phyloP scores from a whole-genome alignment of 805 yeast genomes.

The Metschnikowia amazonensis region DNA sequence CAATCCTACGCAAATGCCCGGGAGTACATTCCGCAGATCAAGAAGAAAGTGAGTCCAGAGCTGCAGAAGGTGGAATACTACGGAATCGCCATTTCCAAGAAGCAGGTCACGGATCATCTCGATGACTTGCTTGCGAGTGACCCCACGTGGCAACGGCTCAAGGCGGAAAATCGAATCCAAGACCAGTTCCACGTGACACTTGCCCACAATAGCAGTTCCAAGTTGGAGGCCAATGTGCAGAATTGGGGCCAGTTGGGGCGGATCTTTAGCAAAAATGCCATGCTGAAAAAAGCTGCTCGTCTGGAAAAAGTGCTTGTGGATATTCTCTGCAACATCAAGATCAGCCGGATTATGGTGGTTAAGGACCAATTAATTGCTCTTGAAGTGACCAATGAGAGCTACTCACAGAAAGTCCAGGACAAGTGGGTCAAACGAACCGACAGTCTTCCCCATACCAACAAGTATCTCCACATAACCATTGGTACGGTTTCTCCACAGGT shows the following conservation, averaged over 20 bases:
- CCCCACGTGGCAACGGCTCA: constrained; percentile 24
- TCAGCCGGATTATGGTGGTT: constrained; percentile 49
- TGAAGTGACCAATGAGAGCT: constrained; percentile 17
- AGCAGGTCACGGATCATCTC: constrained; percentile 11
- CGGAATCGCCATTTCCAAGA: constrained; percentile 8
- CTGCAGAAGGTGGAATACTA: constrained; percentile 12
- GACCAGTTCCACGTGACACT: constrained; percentile 64
- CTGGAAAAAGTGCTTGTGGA: constrained; percentile 13
- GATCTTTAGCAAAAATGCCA: constrained; percentile 7
- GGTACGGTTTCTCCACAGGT: constrained; percentile 42
- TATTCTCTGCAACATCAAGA: constrained; percentile 35
- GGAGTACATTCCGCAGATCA: constrained; percentile 47
- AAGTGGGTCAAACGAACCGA: neutral
- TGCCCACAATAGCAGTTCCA: constrained; percentile 39
- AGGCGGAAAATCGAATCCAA: constrained; percentile 41
- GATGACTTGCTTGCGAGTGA: constrained; percentile 9
- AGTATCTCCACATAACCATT: constrained; percentile 61
- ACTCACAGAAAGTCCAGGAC: constrained; percentile 1
- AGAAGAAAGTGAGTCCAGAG: constrained; percentile 30
- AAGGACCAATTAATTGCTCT: constrained; percentile 49
- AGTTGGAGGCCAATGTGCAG: constrained; percentile 1
- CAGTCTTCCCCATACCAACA: constrained; percentile 36
- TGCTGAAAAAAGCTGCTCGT: constrained; percentile 29
- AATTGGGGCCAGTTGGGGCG: constrained; percentile 13
- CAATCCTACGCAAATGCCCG: constrained; percentile 53